These are phyloP conservation scores for Drechslera avenae DNA, from an alignment of 2,329 filamentous ascomycete genomes.

Conservation along the genomic window DNA sequence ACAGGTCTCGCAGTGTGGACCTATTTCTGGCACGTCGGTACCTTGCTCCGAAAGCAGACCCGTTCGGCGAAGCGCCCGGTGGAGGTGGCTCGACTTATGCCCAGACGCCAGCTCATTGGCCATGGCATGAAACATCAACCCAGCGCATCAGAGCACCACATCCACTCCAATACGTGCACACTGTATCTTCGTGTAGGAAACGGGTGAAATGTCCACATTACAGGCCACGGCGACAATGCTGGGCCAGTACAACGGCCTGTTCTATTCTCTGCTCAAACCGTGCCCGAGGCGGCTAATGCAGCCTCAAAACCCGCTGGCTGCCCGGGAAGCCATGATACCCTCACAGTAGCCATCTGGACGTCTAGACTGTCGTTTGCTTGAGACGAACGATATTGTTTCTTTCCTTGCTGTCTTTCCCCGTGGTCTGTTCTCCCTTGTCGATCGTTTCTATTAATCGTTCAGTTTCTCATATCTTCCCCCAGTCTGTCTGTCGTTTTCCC, in stretches of 20 bases:
- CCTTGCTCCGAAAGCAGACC: slow-evolving; percentile 9
- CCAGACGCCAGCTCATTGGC: slow-evolving; percentile 31
- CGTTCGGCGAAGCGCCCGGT: slow-evolving; percentile 31
- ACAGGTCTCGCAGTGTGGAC: neutral
- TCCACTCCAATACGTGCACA: slow-evolving; percentile 38
- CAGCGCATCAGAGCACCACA: slow-evolving; percentile 23
- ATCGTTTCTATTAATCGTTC: slow-evolving; percentile 43
- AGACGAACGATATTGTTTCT: slow-evolving; percentile 29
- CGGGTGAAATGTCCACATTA: slow-evolving; percentile 32
- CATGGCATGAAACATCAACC: slow-evolving; percentile 32
- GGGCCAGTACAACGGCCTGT: slow-evolving; percentile 37
- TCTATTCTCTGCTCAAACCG: slow-evolving; percentile 46
- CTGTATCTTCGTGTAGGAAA: slow-evolving; percentile 18
- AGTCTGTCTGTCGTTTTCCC: slow-evolving; percentile 23
- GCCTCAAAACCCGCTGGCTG: slow-evolving; percentile 44
- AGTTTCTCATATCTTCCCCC: slow-evolving; percentile 24
- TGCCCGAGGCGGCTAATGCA: slow-evolving; percentile 45
- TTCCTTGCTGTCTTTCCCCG: slow-evolving; percentile 28
- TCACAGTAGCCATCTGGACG: slow-evolving; percentile 28
- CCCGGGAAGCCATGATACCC: slow-evolving; percentile 33
- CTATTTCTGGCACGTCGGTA: slow-evolving; percentile 15
- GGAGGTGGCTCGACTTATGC: slow-evolving; percentile 9
- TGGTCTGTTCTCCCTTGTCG: slow-evolving; percentile 29
- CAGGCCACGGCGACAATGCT: slow-evolving; percentile 31
- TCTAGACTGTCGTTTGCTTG: slow-evolving; percentile 35